A percentile compares a stretch with the other conserved stretches of the same genome.
phyloP scores from a whole-genome alignment of 805 yeast species.

The Saturnispora silvae region DNA sequence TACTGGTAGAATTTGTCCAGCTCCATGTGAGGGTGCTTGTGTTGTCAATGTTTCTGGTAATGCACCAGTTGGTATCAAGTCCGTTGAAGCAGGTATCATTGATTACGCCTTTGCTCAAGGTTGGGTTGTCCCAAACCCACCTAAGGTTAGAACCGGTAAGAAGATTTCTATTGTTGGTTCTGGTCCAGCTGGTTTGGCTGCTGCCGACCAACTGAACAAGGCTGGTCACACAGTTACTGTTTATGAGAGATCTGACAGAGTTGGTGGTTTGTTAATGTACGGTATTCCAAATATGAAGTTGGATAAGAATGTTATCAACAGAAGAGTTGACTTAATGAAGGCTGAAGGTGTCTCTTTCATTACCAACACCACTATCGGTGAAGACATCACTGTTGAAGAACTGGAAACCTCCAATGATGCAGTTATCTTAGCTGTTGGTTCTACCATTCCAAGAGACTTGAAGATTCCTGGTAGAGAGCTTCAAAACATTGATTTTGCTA shows the following conservation, averaged over 20 bases:
- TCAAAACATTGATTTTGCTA: conserved; percentile 86
- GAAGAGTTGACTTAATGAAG: conserved; percentile 82
- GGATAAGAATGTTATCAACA: conserved; percentile 84
- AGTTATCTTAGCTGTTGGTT: conserved; percentile 84
- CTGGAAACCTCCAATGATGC: conserved; percentile 63
- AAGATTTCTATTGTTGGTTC: conserved; percentile 84
- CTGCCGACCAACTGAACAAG: conserved; percentile 93
- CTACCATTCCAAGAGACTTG: conserved; percentile 93
- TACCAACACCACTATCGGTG: conserved; percentile 73
- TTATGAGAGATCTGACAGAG: conserved; percentile 88
- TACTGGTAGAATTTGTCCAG: conserved; percentile 97
- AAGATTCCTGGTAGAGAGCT: conserved; percentile 88
- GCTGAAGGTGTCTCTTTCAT: conserved; percentile 84
- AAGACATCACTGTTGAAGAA: conserved; percentile 63
- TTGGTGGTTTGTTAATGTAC: conserved; percentile 96
- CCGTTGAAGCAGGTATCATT: conserved; percentile 91
- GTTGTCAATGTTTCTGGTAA: conserved; percentile 76
- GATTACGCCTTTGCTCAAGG: conserved; percentile 95
- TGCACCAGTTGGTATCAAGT: conserved; percentile 93
- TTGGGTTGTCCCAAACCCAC: conserved; percentile 85
- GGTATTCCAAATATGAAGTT: conserved; percentile 99
- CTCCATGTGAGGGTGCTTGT: conserved; percentile 98
- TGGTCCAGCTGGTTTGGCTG: conserved; percentile 94
- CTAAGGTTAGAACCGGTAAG: conserved; percentile 73
- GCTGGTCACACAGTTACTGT: conserved; percentile 92